These are phyloP conservation scores for Parietaria judaica DNA, from an alignment of 306 rosid species.

Conservation along the genomic window DNA sequence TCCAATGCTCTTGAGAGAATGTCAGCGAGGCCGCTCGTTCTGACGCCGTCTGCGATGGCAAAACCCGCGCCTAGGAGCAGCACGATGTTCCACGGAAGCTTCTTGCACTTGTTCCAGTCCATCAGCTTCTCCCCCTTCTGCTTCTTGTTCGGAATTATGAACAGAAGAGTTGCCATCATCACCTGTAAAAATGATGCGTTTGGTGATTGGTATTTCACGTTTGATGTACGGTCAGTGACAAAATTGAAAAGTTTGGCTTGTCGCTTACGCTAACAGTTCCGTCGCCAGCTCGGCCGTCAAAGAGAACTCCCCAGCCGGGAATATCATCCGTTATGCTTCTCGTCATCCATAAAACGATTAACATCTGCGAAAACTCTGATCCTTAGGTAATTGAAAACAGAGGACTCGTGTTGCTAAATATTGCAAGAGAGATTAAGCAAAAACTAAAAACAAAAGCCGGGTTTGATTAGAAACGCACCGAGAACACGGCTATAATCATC, in stretches of 20 bases:
- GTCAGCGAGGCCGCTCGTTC: slow-evolving; percentile 67
- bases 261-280: slow-evolving; percentile 75
- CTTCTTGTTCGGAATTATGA: slow-evolving; percentile 82
- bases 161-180: slow-evolving; percentile 60
- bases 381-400: too few relatives aligned
- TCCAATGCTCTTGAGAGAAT: slow-evolving; percentile 40
- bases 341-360: slow-evolving; percentile 83
- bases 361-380: slow-evolving; percentile 29
- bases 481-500: slow-evolving; percentile 60
- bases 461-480: slow-evolving; percentile 32
- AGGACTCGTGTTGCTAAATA: neutral
- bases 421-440: neutral
- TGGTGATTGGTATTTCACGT: too few relatives aligned
- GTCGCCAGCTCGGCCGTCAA: slow-evolving; percentile 71
- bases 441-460: neutral
- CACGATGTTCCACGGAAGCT: slow-evolving; percentile 78
- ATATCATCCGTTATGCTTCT: slow-evolving; percentile 72
- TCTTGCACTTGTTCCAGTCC: slow-evolving; percentile 90
- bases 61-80: slow-evolving; percentile 80
- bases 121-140: slow-evolving; percentile 65
- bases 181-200: slow-evolving; percentile 33
- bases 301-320: slow-evolving; percentile 88
- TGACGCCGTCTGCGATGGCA: slow-evolving; percentile 81
- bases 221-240: too few relatives aligned
- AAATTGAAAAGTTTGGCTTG: neutral